Evolutionary conservation across 805 yeast genomes (phyloP), one percentile per base, ranked within the genome.

Genomic region (Ogataea corticis): DNA sequence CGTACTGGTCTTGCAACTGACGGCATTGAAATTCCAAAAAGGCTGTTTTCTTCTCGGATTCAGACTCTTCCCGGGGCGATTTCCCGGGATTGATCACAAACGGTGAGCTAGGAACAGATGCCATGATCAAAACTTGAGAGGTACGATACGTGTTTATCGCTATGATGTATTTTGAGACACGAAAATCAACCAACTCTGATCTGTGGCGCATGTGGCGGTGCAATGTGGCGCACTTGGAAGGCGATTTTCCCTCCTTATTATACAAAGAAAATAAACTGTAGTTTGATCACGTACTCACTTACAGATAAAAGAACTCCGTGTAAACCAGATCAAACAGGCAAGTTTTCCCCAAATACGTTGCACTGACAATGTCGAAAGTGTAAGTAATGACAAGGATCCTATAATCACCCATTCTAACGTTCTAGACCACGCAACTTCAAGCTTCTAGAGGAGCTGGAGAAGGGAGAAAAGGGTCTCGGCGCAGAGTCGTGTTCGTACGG

Each of bases 401-500:
- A n/a, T 28, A 11, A 28, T 6, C 12, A n/a, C 30, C n/a, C 15
- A n/a, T 17, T 16, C 42, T 38, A 35, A 41, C 43, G 16, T n/a
- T 2, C 4, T 52, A 81, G 87, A 33, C 99, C 99, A 55, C 82
- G 99, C 68, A 91, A 88, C 65, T 94, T 94, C 69, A 87, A 96
- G 63, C 79, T 94, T 28, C 76, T 94, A 51, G 99, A 94, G 69
- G 99, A 94, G 70, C 76, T 94, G 54, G 99, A 95, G 67, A 92
- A 92, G 60, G 99, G 99, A 39, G 99, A 94, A 64, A 94, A 94
- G 66, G 99, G 99, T 16, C 73, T 87, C 38, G 97, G 98, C 16
- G 94, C 97, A 19, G 98, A 94, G 66, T 87, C 96, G 13, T 91
- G 96, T 65, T 92, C 98, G 17, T 89, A 94, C 60, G 99, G 99